Conservation (phyloP, 257 asterid species). For the Leptodermis oblonga region DNA sequence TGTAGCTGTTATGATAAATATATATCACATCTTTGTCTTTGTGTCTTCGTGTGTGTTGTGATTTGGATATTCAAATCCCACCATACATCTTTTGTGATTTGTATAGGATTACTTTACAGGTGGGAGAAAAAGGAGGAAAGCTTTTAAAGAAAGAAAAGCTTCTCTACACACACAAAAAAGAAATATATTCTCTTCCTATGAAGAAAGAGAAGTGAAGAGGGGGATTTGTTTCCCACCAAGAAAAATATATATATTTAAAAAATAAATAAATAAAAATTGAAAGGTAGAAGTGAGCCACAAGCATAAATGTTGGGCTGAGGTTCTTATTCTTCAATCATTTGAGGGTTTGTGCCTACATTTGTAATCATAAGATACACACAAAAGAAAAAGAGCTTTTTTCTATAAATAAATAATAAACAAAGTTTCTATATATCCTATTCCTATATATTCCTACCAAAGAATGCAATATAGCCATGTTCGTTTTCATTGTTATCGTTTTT, state of each 20-base stretch:
- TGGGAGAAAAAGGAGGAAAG: constrained; percentile 32
- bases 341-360: constrained; percentile 14
- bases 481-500: too few relatives aligned
- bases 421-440: too few relatives aligned
- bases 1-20: neutral
- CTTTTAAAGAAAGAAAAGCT: constrained; percentile 31
- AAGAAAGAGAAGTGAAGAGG: neutral
- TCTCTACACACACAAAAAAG: constrained; percentile 10
- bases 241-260: too few relatives aligned
- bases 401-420: neutral
- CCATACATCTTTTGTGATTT: constrained; percentile 23
- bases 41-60: constrained; percentile 13
- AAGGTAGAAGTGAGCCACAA: constrained; percentile 16
- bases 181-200: constrained; percentile 23
- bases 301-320: constrained; percentile 26
- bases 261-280: too few relatives aligned
- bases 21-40: neutral
- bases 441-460: neutral
- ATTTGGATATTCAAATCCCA: constrained; percentile 37
- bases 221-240: constrained; percentile 16
- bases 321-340: constrained; percentile 44
- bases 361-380: neutral
- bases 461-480: neutral
- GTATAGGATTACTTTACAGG: constrained; percentile 18
- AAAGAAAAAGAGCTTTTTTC: constrained; percentile 1